A percentile compares a stretch with the other conserved stretches of the same genome.
Evolutionary conservation across 495 filamentous ascomycete species (phyloP).

Genomic region (Penicillium coprophilum): DNA sequence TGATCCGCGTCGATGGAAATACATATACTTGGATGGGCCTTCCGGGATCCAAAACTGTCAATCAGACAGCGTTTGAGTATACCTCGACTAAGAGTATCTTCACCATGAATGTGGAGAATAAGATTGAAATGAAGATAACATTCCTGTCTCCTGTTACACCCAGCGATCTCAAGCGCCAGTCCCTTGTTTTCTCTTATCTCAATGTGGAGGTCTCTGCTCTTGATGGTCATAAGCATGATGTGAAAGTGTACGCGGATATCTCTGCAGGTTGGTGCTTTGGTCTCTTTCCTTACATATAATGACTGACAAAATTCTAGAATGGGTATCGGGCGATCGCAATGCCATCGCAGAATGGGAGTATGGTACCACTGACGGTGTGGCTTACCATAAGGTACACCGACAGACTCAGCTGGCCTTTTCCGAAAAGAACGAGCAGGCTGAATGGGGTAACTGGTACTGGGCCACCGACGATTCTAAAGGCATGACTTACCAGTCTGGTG

Average conservation of each 20-base stretch:
- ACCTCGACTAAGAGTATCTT: constrained; percentile 60
- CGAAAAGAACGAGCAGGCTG: constrained; percentile 52
- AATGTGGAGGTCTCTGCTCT: constrained; percentile 52
- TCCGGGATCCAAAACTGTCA: constrained; percentile 39
- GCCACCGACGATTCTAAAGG: constrained; percentile 41
- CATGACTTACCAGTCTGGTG: constrained; percentile 52
- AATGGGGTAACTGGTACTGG: constrained; percentile 63
- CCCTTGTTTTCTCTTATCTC: constrained; percentile 57
- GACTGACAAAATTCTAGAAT: constrained; percentile 45
- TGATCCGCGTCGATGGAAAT: constrained; percentile 56
- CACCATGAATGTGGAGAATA: constrained; percentile 48
- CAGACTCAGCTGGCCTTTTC: constrained; percentile 54
- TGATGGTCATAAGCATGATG: constrained; percentile 54
- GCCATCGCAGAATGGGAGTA: constrained; percentile 55
- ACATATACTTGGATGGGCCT: constrained; percentile 59
- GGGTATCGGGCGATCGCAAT: constrained; percentile 54
- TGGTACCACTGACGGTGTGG: constrained; percentile 43
- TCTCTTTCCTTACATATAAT: neutral
- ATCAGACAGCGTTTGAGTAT: constrained; percentile 55
- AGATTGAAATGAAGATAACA: constrained; percentile 53
- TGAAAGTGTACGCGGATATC: constrained; percentile 61
- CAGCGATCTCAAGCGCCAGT: constrained; percentile 54
- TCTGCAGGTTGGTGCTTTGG: constrained; percentile 50
- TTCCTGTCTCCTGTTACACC: constrained; percentile 61
- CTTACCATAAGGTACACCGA: constrained; percentile 56